These are phyloP conservation scores for Protomyces pachydermus DNA, from an alignment of 1,139 yeast genomes.

Conservation along the genomic window DNA sequence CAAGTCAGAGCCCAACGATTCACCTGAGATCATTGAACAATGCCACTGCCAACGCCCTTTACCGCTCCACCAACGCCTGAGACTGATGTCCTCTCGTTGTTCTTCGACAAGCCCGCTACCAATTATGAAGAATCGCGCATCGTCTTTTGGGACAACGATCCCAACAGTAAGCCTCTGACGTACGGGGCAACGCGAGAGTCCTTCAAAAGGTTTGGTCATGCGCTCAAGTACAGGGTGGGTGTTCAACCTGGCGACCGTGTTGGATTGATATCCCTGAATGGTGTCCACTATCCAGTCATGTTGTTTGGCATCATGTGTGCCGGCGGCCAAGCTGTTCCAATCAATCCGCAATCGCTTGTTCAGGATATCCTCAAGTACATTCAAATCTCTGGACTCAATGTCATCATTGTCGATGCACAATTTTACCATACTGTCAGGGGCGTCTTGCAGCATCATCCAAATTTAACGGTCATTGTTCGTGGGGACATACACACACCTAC, in stretches of 20 bases:
- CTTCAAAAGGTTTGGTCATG: not conserved
- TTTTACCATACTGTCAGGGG: not conserved
- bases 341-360: not conserved
- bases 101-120: conserved; percentile 7
- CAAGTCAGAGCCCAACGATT: too few relatives aligned
- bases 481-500: not conserved
- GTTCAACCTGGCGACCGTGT: not conserved
- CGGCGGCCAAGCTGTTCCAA: not conserved
- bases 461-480: not conserved
- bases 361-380: conserved; percentile 1
- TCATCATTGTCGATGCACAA: not conserved
- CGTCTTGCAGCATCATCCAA: not conserved
- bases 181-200: not conserved
- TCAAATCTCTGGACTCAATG: not conserved
- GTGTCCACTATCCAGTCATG: conserved; percentile 1
- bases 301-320: conserved; percentile 9
- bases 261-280: not conserved
- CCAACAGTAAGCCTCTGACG: not conserved
- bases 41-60: conserved; percentile 1
- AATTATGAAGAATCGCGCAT: not conserved
- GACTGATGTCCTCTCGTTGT: not conserved
- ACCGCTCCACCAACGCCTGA: not conserved
- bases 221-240: not conserved
- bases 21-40: not conserved
- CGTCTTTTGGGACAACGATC: not conserved